Conservation (phyloP, 768 basidiomycete genomes). For the Amanita rubescens region DNA sequence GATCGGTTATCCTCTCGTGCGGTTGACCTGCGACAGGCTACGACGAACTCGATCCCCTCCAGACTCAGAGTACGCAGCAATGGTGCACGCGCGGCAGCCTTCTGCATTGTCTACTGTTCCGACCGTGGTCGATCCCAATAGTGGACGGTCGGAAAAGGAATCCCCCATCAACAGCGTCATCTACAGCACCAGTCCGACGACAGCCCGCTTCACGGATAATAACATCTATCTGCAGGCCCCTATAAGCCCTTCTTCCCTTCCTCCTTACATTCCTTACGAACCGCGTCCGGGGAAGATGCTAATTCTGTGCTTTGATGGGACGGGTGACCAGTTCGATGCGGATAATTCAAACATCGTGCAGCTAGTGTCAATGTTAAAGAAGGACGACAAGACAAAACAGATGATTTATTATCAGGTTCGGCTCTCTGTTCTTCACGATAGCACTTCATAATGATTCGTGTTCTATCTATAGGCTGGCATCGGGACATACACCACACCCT, state of each 20-base stretch:
- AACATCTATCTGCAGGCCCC: background rate
- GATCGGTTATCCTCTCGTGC: background rate
- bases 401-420: constrained; percentile 50
- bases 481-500: constrained; percentile 41
- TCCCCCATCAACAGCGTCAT: background rate
- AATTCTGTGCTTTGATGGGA: constrained; percentile 46
- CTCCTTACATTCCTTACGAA: background rate
- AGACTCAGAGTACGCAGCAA: background rate
- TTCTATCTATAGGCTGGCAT: constrained; percentile 36
- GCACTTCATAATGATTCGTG: background rate
- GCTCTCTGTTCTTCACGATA: background rate
- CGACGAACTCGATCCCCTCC: too few relatives aligned
- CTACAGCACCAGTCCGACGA: too few relatives aligned
- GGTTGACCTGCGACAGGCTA: too few relatives aligned
- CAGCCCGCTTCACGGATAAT: too few relatives aligned
- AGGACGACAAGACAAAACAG: constrained; percentile 40
- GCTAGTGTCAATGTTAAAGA: constrained; percentile 43
- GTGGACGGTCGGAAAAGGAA: background rate
- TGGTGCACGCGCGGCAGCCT: background rate
- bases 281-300: background rate
- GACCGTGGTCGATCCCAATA: background rate
- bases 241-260: background rate
- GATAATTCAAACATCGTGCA: constrained; percentile 47
- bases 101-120: background rate
- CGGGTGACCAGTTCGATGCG: constrained; percentile 30